Evolutionary conservation across 1,139 yeast genomes (phyloP).

Genomic region (Yamadazyma aaseri): DNA sequence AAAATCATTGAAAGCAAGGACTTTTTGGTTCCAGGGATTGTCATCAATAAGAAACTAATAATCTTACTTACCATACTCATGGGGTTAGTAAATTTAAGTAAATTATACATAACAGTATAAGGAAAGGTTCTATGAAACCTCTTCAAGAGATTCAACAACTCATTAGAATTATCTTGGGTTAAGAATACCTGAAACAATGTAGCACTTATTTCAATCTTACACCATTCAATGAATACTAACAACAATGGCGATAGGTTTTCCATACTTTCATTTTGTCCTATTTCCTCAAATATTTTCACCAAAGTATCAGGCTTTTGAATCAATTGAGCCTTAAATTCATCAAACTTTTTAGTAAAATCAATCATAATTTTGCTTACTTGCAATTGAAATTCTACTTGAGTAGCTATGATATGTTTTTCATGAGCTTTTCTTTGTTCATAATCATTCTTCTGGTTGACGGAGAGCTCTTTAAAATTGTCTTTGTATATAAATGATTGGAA

Average conservation of each 20-base stretch:
- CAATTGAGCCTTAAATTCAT: slow-evolving; percentile 53
- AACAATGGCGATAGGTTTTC: slow-evolving; percentile 66
- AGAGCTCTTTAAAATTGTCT: slow-evolving; percentile 24
- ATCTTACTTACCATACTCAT: slow-evolving; percentile 75
- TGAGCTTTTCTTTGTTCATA: slow-evolving; percentile 53
- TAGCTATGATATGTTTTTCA: slow-evolving; percentile 58
- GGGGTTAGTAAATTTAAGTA: slow-evolving; percentile 81
- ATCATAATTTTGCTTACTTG: slow-evolving; percentile 50
- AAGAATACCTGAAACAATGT: slow-evolving; percentile 76
- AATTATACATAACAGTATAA: slow-evolving; percentile 69
- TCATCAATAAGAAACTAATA: slow-evolving; percentile 76
- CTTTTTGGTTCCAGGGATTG: slow-evolving; percentile 64
- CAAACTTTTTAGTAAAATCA: slow-evolving; percentile 50
- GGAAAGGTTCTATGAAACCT: slow-evolving; percentile 77
- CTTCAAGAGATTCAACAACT: slow-evolving; percentile 64
- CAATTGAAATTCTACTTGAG: slow-evolving; percentile 72
- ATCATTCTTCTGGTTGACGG: slow-evolving; percentile 51
- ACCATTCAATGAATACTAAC: slow-evolving; percentile 73
- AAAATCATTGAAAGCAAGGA: slow-evolving; percentile 70
- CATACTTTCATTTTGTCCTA: slow-evolving; percentile 54
- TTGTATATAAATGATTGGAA: slow-evolving; percentile 53
- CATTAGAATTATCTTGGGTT: slow-evolving; percentile 78
- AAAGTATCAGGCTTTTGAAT: slow-evolving; percentile 49
- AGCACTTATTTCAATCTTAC: slow-evolving; percentile 78
- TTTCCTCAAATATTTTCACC: slow-evolving; percentile 56